A percentile compares a stretch with the other conserved stretches of the same genome.
phyloP scores from a whole-genome alignment of 2,329 filamentous ascomycete species.

The Colletotrichum orchidophilum region DNA sequence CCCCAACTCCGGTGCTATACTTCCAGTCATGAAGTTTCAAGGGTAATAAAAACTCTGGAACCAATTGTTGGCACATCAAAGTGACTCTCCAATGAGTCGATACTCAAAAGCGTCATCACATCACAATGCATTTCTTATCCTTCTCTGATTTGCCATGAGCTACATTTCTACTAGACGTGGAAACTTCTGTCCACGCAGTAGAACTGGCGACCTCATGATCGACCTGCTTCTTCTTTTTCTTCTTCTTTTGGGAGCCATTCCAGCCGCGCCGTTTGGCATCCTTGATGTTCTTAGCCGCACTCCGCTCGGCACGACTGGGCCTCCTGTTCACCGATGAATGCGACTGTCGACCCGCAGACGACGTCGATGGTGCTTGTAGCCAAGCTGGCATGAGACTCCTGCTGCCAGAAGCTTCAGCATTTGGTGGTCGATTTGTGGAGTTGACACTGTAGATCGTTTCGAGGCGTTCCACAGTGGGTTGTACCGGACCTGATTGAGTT shows the following conservation, averaged over 20 bases:
- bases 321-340: slow-evolving; percentile 56
- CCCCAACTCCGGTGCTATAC: slow-evolving; percentile 26
- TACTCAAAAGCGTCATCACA: slow-evolving; percentile 48
- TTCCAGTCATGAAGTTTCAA: not conserved
- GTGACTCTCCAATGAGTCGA: not conserved
- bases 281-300: slow-evolving; percentile 69
- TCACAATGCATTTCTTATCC: slow-evolving; percentile 61
- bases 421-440: not conserved
- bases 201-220: slow-evolving; percentile 54
- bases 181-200: slow-evolving; percentile 64
- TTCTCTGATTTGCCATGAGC: slow-evolving; percentile 47
- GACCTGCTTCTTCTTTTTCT: slow-evolving; percentile 46
- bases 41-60: not conserved
- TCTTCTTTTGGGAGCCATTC: slow-evolving; percentile 52
- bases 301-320: slow-evolving; percentile 66
- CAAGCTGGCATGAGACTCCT: slow-evolving; percentile 42
- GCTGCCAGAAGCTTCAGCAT: slow-evolving; percentile 18
- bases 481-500: slow-evolving; percentile 44
- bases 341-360: slow-evolving; percentile 46
- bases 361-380: slow-evolving; percentile 45
- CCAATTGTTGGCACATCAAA: not conserved
- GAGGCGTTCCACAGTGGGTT: slow-evolving; percentile 61
- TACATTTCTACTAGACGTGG: slow-evolving; percentile 39
- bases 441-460: slow-evolving; percentile 62
- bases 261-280: slow-evolving; percentile 69